Conservation (phyloP, 805 yeast genomes). For the Metschnikowia arizonensis region DNA sequence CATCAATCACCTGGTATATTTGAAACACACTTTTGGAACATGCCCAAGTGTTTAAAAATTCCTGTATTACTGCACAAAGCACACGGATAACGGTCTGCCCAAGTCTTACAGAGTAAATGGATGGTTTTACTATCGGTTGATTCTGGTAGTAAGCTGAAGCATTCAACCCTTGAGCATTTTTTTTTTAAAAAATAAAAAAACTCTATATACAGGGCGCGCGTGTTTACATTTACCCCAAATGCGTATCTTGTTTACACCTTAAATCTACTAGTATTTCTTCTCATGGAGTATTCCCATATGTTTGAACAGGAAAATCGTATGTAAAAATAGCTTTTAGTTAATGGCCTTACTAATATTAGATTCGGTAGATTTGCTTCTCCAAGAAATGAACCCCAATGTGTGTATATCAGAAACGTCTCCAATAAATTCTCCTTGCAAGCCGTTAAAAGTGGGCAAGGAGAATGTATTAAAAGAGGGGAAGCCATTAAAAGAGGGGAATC, state of each 20-base stretch:
- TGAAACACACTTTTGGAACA: no score
- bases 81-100: no score
- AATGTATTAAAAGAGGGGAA: no score
- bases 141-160: no score
- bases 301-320: constrained; percentile 29
- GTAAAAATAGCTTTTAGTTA: constrained; percentile 12
- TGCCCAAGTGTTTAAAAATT: no score
- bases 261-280: neutral
- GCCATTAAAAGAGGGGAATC: no score
- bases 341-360: constrained; percentile 27
- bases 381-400: constrained; percentile 21
- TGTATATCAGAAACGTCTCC: constrained; percentile 11
- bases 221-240: constrained; percentile 5
- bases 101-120: no score
- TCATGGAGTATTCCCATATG: constrained; percentile 15
- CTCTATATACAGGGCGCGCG: neutral
- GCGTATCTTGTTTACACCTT: constrained; percentile 2
- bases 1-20: no score
- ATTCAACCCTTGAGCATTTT: no score
- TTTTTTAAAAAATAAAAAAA: no score
- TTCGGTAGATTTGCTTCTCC: constrained; percentile 28
- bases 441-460: constrained; percentile 21
- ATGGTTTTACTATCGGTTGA: no score
- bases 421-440: constrained; percentile 30
- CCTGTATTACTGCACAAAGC: no score